These are phyloP conservation scores for Candida sphagnicola DNA, from an alignment of 805 yeast species.

Conservation along the genomic window DNA sequence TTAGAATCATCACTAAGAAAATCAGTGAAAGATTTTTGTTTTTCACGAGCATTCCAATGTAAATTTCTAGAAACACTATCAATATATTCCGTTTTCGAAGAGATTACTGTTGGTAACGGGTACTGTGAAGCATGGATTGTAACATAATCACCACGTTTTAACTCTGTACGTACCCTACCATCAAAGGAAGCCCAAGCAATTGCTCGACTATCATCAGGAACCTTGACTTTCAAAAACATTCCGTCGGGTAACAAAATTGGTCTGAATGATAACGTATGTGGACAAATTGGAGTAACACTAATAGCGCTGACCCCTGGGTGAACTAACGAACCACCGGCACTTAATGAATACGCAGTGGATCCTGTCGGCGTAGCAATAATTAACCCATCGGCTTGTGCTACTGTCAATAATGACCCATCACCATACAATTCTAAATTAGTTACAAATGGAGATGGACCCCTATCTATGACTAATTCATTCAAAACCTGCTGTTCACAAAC, in stretches of 20 bases:
- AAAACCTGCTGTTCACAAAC: constrained; percentile 71
- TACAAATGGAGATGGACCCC: constrained; percentile 93
- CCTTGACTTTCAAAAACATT: constrained; percentile 78
- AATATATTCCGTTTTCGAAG: constrained; percentile 70
- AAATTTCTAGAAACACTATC: constrained; percentile 81
- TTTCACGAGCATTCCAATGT: constrained; percentile 91
- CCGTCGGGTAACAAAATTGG: constrained; percentile 92
- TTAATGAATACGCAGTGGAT: constrained; percentile 90
- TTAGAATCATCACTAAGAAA: constrained; percentile 3
- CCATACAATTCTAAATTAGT: constrained; percentile 88
- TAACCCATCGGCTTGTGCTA: constrained; percentile 91
- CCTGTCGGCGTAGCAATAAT: constrained; percentile 95
- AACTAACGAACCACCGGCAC: constrained; percentile 93
- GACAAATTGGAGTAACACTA: constrained; percentile 92
- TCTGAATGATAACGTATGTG: constrained; percentile 89
- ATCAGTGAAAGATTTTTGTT: constrained; percentile 67
- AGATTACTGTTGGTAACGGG: constrained; percentile 90
- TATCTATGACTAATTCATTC: constrained; percentile 85
- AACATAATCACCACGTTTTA: constrained; percentile 79
- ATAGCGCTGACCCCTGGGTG: constrained; percentile 94
- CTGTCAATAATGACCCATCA: constrained; percentile 77
- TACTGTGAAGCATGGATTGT: constrained; percentile 80
- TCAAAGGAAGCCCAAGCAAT: constrained; percentile 98
- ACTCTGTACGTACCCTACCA: constrained; percentile 83
- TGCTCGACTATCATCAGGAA: constrained; percentile 72